These are phyloP conservation scores for Penicillium crystallinum DNA, from an alignment of 495 filamentous ascomycete species.

Conservation along the genomic window DNA sequence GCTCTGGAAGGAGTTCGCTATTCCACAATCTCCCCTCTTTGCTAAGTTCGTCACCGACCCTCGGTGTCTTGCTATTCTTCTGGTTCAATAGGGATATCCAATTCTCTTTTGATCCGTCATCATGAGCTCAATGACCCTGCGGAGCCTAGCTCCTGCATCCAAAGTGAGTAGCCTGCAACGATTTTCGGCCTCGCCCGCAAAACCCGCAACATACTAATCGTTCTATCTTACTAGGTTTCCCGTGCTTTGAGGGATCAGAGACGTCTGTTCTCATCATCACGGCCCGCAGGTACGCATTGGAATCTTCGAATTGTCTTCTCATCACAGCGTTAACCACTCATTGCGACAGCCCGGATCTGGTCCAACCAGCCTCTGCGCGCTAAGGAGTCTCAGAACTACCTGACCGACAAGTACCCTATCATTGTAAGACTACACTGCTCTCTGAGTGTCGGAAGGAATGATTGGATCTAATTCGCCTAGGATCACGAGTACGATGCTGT, in stretches of 20 bases:
- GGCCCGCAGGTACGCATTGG: conserved; percentile 63
- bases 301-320: conserved; percentile 6
- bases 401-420: conserved; percentile 83
- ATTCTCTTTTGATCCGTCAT: conserved; percentile 34
- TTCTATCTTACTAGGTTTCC: conserved; percentile 34
- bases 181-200: conserved; percentile 21
- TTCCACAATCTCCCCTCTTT: conserved; percentile 23
- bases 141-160: conserved; percentile 54
- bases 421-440: conserved; percentile 60
- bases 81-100: conserved; percentile 26
- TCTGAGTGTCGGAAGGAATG: neutral
- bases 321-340: conserved; percentile 27
- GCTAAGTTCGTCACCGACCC: conserved; percentile 17
- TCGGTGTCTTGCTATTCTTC: conserved; percentile 18
- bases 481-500: conserved; percentile 82
- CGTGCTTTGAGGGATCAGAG: conserved; percentile 48
- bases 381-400: conserved; percentile 80
- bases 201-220: conserved; percentile 20
- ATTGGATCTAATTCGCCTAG: conserved; percentile 37
- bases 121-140: conserved; percentile 56
- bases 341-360: conserved; percentile 65
- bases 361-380: conserved; percentile 78
- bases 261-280: conserved; percentile 80
- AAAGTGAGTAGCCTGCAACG: conserved; percentile 41
- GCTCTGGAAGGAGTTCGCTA: conserved; percentile 18